Evolutionary conservation across 2,329 filamentous ascomycete species (phyloP).

Genomic region (Aureobasidium uvarum): DNA sequence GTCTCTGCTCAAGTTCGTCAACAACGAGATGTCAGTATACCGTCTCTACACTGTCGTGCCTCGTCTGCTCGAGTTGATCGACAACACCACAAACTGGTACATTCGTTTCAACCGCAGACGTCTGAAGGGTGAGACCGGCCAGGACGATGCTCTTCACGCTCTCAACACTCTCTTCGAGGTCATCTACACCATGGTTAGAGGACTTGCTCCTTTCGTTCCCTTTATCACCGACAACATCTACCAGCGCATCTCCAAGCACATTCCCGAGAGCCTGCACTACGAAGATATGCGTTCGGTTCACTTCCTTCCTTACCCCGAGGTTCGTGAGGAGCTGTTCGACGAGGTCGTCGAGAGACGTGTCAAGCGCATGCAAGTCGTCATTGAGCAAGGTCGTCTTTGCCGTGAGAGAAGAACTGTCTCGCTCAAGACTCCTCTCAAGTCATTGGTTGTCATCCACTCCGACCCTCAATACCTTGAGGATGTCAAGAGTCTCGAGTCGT

Average conservation of each 20-base stretch:
- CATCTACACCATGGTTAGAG: slow-evolving; percentile 81
- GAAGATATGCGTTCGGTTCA: slow-evolving; percentile 84
- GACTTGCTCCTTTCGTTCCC: slow-evolving; percentile 89
- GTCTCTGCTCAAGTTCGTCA: slow-evolving; percentile 85
- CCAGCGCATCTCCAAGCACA: slow-evolving; percentile 73
- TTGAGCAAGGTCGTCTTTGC: slow-evolving; percentile 82
- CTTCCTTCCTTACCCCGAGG: slow-evolving; percentile 86
- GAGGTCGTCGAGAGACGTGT: slow-evolving; percentile 82
- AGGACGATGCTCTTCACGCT: slow-evolving; percentile 83
- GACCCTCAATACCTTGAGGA: slow-evolving; percentile 82
- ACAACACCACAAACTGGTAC: slow-evolving; percentile 98
- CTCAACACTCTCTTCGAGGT: slow-evolving; percentile 94
- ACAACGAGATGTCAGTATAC: slow-evolving; percentile 82
- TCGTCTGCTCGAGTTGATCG: slow-evolving; percentile 68
- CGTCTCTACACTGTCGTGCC: slow-evolving; percentile 82
- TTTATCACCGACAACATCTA: slow-evolving; percentile 97
- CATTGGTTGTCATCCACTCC: slow-evolving; percentile 81
- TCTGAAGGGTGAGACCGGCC: slow-evolving; percentile 83
- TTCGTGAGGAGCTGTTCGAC: slow-evolving; percentile 85
- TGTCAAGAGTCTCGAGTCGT: slow-evolving; percentile 77
- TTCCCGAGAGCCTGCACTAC: slow-evolving; percentile 65
- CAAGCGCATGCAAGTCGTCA: slow-evolving; percentile 89
- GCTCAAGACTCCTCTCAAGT: slow-evolving; percentile 87
- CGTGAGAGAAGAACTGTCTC: slow-evolving; percentile 81
- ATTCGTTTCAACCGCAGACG: slow-evolving; percentile 91